phyloP scores from a whole-genome alignment of 805 yeast species.

The Lipomyces spencermartinsiae region DNA sequence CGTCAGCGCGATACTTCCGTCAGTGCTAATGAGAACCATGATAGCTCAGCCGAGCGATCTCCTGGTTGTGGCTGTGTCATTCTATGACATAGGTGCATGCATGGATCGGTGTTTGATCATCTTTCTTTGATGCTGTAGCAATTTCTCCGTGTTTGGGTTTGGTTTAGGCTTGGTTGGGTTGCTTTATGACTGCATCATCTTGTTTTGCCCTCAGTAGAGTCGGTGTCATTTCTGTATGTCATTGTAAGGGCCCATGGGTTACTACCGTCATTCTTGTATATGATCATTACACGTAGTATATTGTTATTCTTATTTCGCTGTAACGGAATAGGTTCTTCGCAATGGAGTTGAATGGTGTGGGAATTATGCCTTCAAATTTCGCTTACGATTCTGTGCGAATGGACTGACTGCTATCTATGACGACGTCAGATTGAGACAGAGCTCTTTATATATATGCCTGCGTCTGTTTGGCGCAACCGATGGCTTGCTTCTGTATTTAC shows the following conservation, averaged over 20 bases:
- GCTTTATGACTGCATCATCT: background rate
- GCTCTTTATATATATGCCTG: background rate
- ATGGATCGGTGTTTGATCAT: background rate
- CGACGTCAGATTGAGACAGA: background rate
- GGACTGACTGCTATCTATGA: background rate
- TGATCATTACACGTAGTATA: background rate
- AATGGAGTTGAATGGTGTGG: conserved; percentile 5
- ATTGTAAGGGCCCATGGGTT: background rate
- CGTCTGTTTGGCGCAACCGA: background rate
- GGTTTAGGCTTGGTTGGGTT: conserved; percentile 4
- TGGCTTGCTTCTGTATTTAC: conserved; percentile 5
- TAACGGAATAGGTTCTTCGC: background rate
- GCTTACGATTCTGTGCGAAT: background rate
- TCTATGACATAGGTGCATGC: background rate
- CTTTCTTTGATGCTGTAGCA: background rate
- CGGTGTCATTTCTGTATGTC: background rate
- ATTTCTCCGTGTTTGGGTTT: background rate
- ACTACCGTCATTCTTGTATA: background rate
- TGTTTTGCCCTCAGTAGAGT: conserved; percentile 5
- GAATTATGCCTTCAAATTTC: background rate
- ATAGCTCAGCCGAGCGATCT: conserved; percentile 6
- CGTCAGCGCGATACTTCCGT: background rate
- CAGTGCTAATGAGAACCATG: conserved; percentile 3
- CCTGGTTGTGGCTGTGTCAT: conserved; percentile 33
- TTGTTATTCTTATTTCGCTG: background rate